phyloP scores from a whole-genome alignment of 2,329 filamentous ascomycete genomes.

The Stemphylium vesicarium region DNA sequence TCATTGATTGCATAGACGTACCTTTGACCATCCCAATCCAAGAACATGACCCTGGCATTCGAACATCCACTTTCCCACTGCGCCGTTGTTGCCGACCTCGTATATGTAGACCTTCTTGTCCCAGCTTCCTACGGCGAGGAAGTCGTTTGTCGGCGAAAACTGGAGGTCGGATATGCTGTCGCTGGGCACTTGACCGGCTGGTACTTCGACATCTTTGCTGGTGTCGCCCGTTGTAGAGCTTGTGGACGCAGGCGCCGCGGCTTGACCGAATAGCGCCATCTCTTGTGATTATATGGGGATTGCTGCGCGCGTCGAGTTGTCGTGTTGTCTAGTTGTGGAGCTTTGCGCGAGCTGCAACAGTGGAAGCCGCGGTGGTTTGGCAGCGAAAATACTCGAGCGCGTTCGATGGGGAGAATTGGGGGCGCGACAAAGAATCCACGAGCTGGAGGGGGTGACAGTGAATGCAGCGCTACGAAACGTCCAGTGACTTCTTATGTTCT shows the following conservation, averaged over 20 bases:
- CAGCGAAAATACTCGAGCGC: constrained; percentile 12
- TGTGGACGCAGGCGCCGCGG: constrained; percentile 58
- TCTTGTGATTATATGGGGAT: constrained; percentile 9
- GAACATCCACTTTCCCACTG: constrained; percentile 83
- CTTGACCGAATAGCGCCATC: constrained; percentile 69
- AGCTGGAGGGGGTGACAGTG: background rate
- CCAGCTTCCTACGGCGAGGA: constrained; percentile 91
- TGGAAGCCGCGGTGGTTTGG: constrained; percentile 1
- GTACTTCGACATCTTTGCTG: constrained; percentile 83
- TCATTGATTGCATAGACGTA: constrained; percentile 53
- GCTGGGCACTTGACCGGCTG: constrained; percentile 70
- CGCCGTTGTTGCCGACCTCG: constrained; percentile 83
- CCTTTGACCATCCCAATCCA: constrained; percentile 85
- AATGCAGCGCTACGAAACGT: constrained; percentile 12
- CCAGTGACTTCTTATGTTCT: constrained; percentile 18
- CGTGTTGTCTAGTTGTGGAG: constrained; percentile 20
- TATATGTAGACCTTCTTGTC: constrained; percentile 98
- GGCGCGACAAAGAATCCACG: background rate
- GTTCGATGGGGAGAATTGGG: background rate
- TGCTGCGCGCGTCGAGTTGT: constrained; percentile 7
- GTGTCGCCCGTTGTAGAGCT: constrained; percentile 87
- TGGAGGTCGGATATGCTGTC: constrained; percentile 88
- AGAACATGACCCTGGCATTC: constrained; percentile 83
- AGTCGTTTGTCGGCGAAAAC: constrained; percentile 79
- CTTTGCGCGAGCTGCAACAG: constrained; percentile 28